phyloP scores from a whole-genome alignment of 2,329 filamentous ascomycete genomes.

The Clarireedia sp. region DNA sequence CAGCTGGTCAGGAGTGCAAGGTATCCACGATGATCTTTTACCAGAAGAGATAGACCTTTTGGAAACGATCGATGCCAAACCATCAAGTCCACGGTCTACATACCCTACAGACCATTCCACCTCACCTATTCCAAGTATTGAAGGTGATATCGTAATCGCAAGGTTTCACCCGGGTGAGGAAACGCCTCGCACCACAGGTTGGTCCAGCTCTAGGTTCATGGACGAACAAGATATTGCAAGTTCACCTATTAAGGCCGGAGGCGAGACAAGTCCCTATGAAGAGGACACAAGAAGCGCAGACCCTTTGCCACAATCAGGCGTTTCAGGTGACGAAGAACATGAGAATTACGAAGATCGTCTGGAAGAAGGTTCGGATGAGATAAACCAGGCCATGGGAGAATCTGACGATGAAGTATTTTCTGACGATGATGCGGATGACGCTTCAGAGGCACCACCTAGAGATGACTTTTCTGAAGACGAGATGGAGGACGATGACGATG shows the following conservation, averaged over 20 bases:
- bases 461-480: conserved; percentile 7
- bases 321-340: not conserved
- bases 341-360: conserved; percentile 2
- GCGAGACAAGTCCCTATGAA: not conserved
- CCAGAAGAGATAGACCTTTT: conserved; percentile 10
- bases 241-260: not conserved
- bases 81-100: conserved; percentile 8
- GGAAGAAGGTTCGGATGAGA: not conserved
- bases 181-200: conserved; percentile 20
- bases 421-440: not conserved
- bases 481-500: conserved; percentile 32
- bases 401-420: not conserved
- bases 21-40: conserved; percentile 1
- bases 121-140: conserved; percentile 8
- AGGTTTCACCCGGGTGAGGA: conserved; percentile 22
- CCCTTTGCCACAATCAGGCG: not conserved
- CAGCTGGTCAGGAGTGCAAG: not conserved
- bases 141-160: conserved; percentile 22
- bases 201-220: conserved; percentile 23
- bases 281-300: not conserved
- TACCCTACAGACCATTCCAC: conserved; percentile 21
- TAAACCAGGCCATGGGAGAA: not conserved
- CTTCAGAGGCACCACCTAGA: conserved; percentile 6
- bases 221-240: conserved; percentile 9
- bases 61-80: conserved; percentile 2